Conservation (phyloP, 2,329 filamentous ascomycete genomes). For the Alternaria ethzedia region DNA sequence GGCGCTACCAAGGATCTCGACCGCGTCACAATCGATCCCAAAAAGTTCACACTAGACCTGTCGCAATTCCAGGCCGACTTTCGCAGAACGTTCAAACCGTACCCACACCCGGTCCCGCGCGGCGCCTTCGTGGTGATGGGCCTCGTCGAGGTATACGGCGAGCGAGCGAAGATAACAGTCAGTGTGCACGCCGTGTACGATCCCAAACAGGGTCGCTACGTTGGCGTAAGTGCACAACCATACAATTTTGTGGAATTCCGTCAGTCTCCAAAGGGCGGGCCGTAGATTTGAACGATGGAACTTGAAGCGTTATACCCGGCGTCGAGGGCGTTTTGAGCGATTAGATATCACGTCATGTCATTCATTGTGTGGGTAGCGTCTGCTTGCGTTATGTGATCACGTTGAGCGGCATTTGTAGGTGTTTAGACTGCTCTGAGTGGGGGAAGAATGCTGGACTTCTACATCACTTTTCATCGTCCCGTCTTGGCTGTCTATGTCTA, state of each 20-base stretch:
- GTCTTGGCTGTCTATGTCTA: too few relatives aligned
- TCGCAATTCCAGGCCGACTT: slow-evolving; percentile 33
- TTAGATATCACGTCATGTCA: background rate
- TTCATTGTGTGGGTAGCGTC: slow-evolving; percentile 4
- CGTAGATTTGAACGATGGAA: background rate
- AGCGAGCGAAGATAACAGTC: slow-evolving; percentile 50
- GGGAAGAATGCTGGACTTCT: too few relatives aligned
- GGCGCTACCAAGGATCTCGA: slow-evolving; percentile 27
- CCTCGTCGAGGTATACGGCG: slow-evolving; percentile 55
- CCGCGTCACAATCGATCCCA: slow-evolving; percentile 33
- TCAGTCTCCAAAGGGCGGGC: slow-evolving; percentile 49
- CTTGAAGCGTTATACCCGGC: slow-evolving; percentile 14
- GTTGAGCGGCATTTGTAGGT: slow-evolving; percentile 1
- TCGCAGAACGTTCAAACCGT: slow-evolving; percentile 25
- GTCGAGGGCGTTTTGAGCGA: slow-evolving; percentile 2
- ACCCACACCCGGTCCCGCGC: slow-evolving; percentile 46
- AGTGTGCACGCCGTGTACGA: slow-evolving; percentile 56
- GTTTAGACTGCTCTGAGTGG: background rate
- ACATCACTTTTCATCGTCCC: too few relatives aligned
- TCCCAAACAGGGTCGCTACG: slow-evolving; percentile 49
- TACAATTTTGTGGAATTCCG: slow-evolving; percentile 36
- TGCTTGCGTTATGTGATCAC: background rate
- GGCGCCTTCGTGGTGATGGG: slow-evolving; percentile 55
- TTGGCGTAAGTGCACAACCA: slow-evolving; percentile 35
- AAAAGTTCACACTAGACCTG: slow-evolving; percentile 36